Conservation (phyloP, 78 protist species). For the Pigoraptor vietnamica region DNA sequence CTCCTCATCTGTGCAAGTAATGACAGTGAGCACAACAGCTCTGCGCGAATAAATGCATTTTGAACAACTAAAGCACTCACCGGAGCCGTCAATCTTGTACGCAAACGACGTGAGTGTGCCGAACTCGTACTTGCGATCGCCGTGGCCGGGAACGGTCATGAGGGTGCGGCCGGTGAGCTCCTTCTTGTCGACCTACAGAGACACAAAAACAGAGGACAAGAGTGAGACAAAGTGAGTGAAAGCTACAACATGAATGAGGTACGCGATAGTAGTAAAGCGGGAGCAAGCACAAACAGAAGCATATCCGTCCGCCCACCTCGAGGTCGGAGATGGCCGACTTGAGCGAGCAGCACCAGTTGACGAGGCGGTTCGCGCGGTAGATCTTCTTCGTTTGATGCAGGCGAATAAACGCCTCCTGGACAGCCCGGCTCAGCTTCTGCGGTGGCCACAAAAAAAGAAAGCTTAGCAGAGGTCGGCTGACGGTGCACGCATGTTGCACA, state of each 20-base stretch:
- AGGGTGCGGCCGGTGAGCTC: slow-evolving; percentile 44
- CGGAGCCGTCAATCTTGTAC: slow-evolving; percentile 77
- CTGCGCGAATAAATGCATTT: background rate
- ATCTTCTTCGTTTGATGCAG: slow-evolving; percentile 74
- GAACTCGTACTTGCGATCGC: slow-evolving; percentile 37
- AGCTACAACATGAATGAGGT: too few species aligned
- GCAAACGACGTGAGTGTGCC: slow-evolving; percentile 80
- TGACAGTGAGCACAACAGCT: background rate
- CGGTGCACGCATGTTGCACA: too few species aligned
- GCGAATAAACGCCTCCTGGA: slow-evolving; percentile 86
- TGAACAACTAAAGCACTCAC: background rate
- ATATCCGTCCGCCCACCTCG: slow-evolving; percentile 64
- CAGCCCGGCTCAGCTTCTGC: slow-evolving; percentile 42
- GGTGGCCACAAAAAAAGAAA: too few species aligned
- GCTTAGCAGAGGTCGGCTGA: too few species aligned
- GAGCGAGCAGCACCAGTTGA: slow-evolving; percentile 96
- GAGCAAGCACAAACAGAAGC: background rate
- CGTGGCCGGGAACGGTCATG: slow-evolving; percentile 77
- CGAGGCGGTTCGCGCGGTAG: slow-evolving; percentile 78
- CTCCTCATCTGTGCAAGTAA: slow-evolving; percentile 30
- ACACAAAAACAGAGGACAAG: too few species aligned
- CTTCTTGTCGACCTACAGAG: slow-evolving; percentile 52
- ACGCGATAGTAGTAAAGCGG: too few species aligned
- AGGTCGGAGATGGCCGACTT: slow-evolving; percentile 97
- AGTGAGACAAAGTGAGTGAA: background rate